Conservation (phyloP, 208 protist species). For the Ichthyophonus hoferi region DNA sequence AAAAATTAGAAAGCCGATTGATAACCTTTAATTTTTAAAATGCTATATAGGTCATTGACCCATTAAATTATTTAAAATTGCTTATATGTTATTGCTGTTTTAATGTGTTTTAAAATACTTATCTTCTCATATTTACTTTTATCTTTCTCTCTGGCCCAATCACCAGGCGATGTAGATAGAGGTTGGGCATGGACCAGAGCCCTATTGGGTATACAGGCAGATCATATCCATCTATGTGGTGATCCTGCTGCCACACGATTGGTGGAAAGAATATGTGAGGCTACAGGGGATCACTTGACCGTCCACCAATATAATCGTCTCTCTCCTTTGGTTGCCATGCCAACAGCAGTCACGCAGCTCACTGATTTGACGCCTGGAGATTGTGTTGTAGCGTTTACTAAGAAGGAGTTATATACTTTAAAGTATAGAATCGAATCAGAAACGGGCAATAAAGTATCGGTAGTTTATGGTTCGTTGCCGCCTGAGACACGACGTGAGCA, state of each 20-base stretch:
- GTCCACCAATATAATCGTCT: conserved; percentile 69
- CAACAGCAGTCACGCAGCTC: not conserved
- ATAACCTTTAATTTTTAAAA: too few relatives aligned
- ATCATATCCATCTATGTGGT: conserved; percentile 79
- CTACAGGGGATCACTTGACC: conserved; percentile 68
- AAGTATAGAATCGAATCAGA: conserved; percentile 53
- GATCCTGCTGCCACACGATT: conserved; percentile 66
- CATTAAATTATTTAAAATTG: too few relatives aligned
- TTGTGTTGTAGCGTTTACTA: conserved; percentile 76
- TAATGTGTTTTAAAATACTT: too few relatives aligned
- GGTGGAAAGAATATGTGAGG: conserved; percentile 65
- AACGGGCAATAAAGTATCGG: conserved; percentile 59
- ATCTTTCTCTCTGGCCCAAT: too few relatives aligned
- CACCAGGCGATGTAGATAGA: conserved; percentile 69
- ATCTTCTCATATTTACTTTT: too few relatives aligned
- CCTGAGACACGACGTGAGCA: conserved; percentile 75
- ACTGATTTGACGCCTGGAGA: conserved; percentile 71
- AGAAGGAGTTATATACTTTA: conserved; percentile 66
- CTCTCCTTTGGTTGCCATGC: not conserved
- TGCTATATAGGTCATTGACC: too few relatives aligned
- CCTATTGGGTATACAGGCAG: conserved; percentile 76
- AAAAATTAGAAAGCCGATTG: too few relatives aligned
- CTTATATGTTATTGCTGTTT: too few relatives aligned
- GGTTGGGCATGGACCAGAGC: conserved; percentile 89
- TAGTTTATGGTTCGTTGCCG: conserved; percentile 85